These are phyloP conservation scores for Neurospora discreta DNA, from an alignment of 495 filamentous ascomycete species.

Conservation along the genomic window DNA sequence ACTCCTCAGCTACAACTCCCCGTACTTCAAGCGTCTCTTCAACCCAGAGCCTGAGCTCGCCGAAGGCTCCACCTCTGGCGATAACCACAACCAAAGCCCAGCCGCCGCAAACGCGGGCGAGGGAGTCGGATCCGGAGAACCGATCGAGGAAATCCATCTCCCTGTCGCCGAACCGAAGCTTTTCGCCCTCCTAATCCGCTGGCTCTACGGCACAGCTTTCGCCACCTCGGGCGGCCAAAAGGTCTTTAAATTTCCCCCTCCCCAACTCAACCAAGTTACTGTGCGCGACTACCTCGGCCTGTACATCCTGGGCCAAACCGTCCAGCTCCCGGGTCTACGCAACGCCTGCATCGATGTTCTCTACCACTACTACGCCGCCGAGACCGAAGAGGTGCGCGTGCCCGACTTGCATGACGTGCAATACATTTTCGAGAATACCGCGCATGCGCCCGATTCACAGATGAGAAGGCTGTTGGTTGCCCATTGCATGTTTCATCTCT, in stretches of 20 bases:
- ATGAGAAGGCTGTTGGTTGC: constrained; percentile 16
- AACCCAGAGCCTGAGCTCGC: not conserved
- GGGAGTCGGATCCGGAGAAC: too few species aligned
- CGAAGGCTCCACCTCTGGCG: not conserved
- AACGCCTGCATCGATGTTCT: constrained; percentile 13
- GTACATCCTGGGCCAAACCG: constrained; percentile 16
- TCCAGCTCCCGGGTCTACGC: constrained; percentile 11
- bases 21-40: constrained; percentile 11
- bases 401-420: constrained; percentile 13
- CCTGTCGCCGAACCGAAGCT: constrained; percentile 10
- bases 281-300: constrained; percentile 20
- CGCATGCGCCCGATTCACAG: constrained; percentile 1
- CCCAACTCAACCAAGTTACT: constrained; percentile 3
- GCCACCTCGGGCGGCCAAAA: constrained; percentile 1
- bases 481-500: constrained; percentile 15
- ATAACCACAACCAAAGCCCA: not conserved
- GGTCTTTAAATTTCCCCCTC: constrained; percentile 9
- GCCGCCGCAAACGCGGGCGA: too few species aligned
- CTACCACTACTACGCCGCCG: constrained; percentile 8
- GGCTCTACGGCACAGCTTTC: constrained; percentile 20
- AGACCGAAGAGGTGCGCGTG: not conserved
- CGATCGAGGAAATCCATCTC: constrained; percentile 6
- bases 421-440: constrained; percentile 15
- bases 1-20: constrained; percentile 12
- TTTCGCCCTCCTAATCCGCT: constrained; percentile 16